Base-by-base conservation (phyloP, 225 moss, liverwort and hornwort species). In the Rhytidiadelphus loreus region DNA sequence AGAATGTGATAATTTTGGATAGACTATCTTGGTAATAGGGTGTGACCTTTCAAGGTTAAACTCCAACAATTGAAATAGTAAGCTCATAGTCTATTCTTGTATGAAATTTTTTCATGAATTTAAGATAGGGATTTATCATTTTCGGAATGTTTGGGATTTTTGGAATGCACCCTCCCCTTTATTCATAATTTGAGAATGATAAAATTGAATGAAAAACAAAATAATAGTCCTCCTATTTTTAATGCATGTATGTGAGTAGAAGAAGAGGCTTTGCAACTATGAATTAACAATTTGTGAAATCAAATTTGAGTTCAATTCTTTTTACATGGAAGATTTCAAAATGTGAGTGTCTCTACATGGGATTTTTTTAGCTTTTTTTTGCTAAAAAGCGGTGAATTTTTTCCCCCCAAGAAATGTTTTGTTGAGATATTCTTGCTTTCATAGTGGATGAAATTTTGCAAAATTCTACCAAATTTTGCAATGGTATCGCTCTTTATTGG, bases 21-120 rank as follows among this genome's bases (percentile, higher is more conserved):
- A 69, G 12, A 26, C 43, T 70, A 26, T 43, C 9, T 70, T 44
- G 5, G 16, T 71, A 2, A 43, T 26, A 28, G 9, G 16, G 1
- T 2, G 0, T 9, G 9, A 26, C 5, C 3, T 8, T 26, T 16
- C 0, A 43, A 1, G 3, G 15, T 43, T 15, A 71, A 71, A 26
- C 9, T 71, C 2, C 1, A 43, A 16, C 71, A 43, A n/a, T n/a
- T n/a, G n/a, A n/a, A 43, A 28, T 10, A 16, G 17, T 17, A 72
- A 46, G 11, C 0, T 44, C 11, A 1, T 11, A 46, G 44, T 72
- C 6, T 0, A 44, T 3, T 72, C 3, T 9, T 16, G 17, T 44
- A 72, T 16, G 6, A 28, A 72, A 48, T 6, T 5, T 2, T 46
- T 44, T 2, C 1, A 21, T 13, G 3, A 75, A 50, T 1, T 48